phyloP scores from a whole-genome alignment of 2,329 filamentous ascomycete genomes.

The Hymenoscyphus repandus region DNA sequence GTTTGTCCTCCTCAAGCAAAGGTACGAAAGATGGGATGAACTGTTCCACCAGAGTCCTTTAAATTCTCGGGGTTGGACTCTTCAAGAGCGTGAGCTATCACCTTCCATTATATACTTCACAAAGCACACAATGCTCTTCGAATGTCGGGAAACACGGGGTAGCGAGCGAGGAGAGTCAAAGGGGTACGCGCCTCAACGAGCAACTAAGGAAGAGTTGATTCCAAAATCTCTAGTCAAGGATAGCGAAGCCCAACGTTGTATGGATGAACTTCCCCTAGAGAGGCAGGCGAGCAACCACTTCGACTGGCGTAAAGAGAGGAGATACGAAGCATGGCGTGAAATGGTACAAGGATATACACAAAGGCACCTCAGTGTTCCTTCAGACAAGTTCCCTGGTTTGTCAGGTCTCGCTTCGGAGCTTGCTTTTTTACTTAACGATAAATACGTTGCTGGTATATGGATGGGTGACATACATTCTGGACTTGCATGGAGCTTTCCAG shows the following conservation, averaged over 20 bases:
- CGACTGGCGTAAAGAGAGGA: not conserved
- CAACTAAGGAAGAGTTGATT: not conserved
- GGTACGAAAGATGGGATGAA: not conserved
- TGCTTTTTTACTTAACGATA: slow-evolving; percentile 3
- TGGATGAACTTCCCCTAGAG: not conserved
- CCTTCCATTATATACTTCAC: slow-evolving; percentile 11
- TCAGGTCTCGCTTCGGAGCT: slow-evolving; percentile 10
- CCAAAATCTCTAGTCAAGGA: not conserved
- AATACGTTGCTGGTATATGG: slow-evolving; percentile 14
- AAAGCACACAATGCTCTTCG: slow-evolving; percentile 8
- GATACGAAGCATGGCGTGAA: slow-evolving; percentile 2
- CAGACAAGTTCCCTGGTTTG: slow-evolving; percentile 10
- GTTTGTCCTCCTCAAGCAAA: not conserved
- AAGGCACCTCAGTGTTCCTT: slow-evolving; percentile 2
- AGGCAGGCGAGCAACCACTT: not conserved
- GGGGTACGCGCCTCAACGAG: not conserved
- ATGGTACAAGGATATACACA: slow-evolving; percentile 6
- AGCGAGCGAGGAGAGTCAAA: not conserved
- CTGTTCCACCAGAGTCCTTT: not conserved
- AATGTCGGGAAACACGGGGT: slow-evolving; percentile 4
- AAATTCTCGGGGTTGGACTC: slow-evolving; percentile 8
- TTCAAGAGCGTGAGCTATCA: slow-evolving; percentile 14
- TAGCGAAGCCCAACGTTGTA: not conserved
- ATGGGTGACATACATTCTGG: slow-evolving; percentile 5
- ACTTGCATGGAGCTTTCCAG: slow-evolving; percentile 2